Percentiles rank a stretch among this genome's conserved stretches.
Evolutionary conservation across 1,139 yeast genomes (phyloP).

Genomic region (Saccharomyces pastorianus): DNA sequence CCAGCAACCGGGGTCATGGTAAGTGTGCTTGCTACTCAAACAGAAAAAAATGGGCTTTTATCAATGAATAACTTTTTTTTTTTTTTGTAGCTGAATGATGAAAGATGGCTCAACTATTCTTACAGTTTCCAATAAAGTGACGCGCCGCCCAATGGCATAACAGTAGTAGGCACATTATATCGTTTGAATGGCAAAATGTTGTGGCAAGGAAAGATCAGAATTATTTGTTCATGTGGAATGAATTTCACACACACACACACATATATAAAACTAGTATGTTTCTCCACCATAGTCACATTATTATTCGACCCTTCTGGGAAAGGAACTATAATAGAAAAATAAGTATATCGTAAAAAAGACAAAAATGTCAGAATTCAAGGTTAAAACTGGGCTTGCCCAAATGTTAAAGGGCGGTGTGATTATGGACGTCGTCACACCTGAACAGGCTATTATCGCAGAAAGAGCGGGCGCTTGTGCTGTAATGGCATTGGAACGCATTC

Average conservation of each 20-base stretch:
- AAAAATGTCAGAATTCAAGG: constrained; percentile 38
- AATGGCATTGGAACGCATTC: constrained; percentile 81
- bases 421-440: constrained; percentile 54
- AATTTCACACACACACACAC: neutral
- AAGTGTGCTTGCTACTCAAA: neutral
- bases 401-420: constrained; percentile 77
- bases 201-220: neutral
- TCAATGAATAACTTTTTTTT: neutral
- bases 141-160: neutral
- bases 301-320: neutral
- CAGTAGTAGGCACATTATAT: too few relatives aligned
- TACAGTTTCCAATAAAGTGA: neutral
- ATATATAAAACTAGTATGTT: neutral
- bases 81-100: neutral
- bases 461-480: constrained; percentile 86
- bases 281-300: too few relatives aligned
- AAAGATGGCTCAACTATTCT: neutral
- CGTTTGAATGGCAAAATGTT: neutral
- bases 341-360: too few relatives aligned
- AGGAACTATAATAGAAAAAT: neutral
- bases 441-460: constrained; percentile 64
- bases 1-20: neutral
- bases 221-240: neutral
- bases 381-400: constrained; percentile 78
- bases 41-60: neutral